Evolutionary conservation across 1,284 basidiomycete genomes (phyloP), one percentile per base, ranked within the genome.

Genomic region (Tylopilus sp.): DNA sequence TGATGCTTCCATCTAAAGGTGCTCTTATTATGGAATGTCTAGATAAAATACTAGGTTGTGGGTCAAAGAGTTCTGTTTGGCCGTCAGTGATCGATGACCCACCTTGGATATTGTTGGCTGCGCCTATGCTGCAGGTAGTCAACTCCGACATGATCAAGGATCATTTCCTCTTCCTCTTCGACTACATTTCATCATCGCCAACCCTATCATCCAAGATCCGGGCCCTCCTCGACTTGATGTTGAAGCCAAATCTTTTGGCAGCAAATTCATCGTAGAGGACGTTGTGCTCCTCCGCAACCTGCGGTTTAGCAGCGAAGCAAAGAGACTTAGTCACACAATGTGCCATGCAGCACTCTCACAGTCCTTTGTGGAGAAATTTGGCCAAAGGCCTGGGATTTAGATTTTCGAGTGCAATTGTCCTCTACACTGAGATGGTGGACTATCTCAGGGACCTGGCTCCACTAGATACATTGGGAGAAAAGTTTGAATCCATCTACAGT

Each of bases 141-240:
- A 96, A 96, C 80, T 86, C 91, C 44, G 94, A 96, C 73, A 97
- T 94, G 2, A 94, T 98, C 80, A 99, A 99, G 79, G 96, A 99
- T 76, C 91, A 97, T 13, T 97, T 95, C 82, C 86, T 99, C 18
- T 97, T 99, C 82, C 85, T 99, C 29, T 99, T 99, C 86, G 95
- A 86, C 76, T 98, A 99, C 77, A 87, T 99, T 57, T 99, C 54
- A 89, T 99, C 76, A 90, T 99, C 67, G 89, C 92, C 55, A 92
- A 95, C 75, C 89, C 92, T 18, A 82, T 92, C 69, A 78, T 86
- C 62, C 83, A 87, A 60, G 90, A 91, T 69, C 83, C 88, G 69
- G 91, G 91, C 69, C 81, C 89, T 49, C 33, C 79, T 87, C 57
- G 88, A 91, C 66, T 79, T 82, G 53, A 83, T n/a, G n/a, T n/a